phyloP scores from a whole-genome alignment of 805 yeast species.

The Lipomyces mesembrius region DNA sequence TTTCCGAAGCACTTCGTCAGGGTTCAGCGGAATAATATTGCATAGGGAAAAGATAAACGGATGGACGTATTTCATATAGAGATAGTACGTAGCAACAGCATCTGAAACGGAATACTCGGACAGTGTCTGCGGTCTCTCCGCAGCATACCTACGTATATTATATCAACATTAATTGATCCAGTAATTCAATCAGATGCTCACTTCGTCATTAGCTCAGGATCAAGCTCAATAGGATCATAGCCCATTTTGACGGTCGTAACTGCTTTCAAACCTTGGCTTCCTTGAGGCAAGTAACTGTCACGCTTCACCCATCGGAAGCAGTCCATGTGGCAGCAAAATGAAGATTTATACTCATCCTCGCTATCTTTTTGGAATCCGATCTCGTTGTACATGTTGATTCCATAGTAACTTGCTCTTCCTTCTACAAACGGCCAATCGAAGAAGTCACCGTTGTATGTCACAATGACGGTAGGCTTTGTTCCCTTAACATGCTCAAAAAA shows the following conservation, averaged over 20 bases:
- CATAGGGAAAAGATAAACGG: slow-evolving; percentile 96
- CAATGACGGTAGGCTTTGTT: slow-evolving; percentile 91
- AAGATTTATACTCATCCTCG: slow-evolving; percentile 91
- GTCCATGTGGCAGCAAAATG: slow-evolving; percentile 95
- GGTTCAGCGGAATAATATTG: slow-evolving; percentile 92
- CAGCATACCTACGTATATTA: slow-evolving; percentile 62
- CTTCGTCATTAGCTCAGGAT: slow-evolving; percentile 98
- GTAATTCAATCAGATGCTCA: slow-evolving; percentile 2
- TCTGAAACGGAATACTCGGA: slow-evolving; percentile 99
- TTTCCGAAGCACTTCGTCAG: slow-evolving; percentile 93
- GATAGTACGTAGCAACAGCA: slow-evolving; percentile 97
- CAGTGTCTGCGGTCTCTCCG: slow-evolving; percentile 85
- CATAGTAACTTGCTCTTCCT: slow-evolving; percentile 81
- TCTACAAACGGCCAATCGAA: slow-evolving; percentile 99
- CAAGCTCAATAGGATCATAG: slow-evolving; percentile 93
- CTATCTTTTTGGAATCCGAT: slow-evolving; percentile 90
- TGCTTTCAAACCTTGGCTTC: slow-evolving; percentile 97
- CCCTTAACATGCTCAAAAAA: slow-evolving; percentile 93
- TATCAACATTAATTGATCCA: not conserved
- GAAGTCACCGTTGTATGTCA: slow-evolving; percentile 97
- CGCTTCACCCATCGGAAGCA: slow-evolving; percentile 97
- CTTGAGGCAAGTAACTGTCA: slow-evolving; percentile 96
- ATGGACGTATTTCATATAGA: slow-evolving; percentile 95
- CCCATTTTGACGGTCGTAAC: slow-evolving; percentile 96
- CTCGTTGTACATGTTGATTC: slow-evolving; percentile 84